Evolutionary conservation across 495 filamentous ascomycete genomes (phyloP).

Genomic region (Aspergillus bertholletiae): DNA sequence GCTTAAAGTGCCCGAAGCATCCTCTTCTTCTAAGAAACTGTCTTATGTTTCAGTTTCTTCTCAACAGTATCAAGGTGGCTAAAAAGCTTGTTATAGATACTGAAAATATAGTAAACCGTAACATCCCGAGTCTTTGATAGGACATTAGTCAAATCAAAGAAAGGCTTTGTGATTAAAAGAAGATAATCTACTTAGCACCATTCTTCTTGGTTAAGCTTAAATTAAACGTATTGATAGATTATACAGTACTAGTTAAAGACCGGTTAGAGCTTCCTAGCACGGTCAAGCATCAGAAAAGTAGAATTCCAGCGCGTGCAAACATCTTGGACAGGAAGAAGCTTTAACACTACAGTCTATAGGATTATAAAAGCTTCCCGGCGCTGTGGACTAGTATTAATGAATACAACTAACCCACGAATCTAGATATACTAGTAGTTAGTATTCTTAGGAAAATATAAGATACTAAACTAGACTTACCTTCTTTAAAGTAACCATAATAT

Average conservation of each 20-base stretch:
- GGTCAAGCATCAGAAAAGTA: constrained; percentile 22
- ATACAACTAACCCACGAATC: constrained; percentile 13
- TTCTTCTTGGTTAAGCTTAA: constrained; percentile 10
- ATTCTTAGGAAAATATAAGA: background rate
- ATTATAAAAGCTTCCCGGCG: constrained; percentile 6
- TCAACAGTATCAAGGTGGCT: too few species aligned
- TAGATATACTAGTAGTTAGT: constrained; percentile 6
- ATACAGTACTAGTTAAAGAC: constrained; percentile 12
- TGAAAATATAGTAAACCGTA: constrained; percentile 14
- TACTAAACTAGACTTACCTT: constrained; percentile 8
- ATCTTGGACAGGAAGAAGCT: constrained; percentile 21
- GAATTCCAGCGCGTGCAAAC: constrained; percentile 10
- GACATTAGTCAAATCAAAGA: constrained; percentile 9
- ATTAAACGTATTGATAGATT: constrained; percentile 5
- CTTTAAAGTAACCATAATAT: constrained; percentile 11
- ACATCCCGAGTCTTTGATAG: constrained; percentile 15
- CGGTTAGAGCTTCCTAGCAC: constrained; percentile 10
- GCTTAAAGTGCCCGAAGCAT: too few species aligned
- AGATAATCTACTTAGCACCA: constrained; percentile 21
- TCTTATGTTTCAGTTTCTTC: too few species aligned
- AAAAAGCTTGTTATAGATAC: too few species aligned
- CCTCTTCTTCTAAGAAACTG: too few species aligned
- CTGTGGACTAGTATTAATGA: constrained; percentile 16
- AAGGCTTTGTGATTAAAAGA: constrained; percentile 9
- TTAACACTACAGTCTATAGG: constrained; percentile 8